Conservation (phyloP, 2,329 filamentous ascomycete genomes). For the Lecanicillium sp. region DNA sequence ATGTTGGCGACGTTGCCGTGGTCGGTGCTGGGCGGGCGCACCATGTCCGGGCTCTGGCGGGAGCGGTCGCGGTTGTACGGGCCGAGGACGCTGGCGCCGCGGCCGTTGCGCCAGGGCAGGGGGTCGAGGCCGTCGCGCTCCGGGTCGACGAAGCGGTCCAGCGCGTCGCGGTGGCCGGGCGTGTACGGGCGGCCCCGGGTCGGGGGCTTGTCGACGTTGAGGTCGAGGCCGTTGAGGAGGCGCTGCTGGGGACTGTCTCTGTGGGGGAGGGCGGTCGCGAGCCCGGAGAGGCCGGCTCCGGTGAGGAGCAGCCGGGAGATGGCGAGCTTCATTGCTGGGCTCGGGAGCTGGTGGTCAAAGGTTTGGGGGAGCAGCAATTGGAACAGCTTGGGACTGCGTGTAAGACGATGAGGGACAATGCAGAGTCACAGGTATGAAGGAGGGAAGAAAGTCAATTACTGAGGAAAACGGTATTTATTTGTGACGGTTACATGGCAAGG, state of each 20-base stretch:
- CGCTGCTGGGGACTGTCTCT: constrained; percentile 51
- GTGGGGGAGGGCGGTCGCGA: constrained; percentile 23
- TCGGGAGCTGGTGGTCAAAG: background rate
- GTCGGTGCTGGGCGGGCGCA: constrained; percentile 68
- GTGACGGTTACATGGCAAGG: too few relatives aligned
- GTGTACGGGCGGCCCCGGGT: constrained; percentile 47
- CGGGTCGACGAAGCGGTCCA: constrained; percentile 57
- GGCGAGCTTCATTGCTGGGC: constrained; percentile 23
- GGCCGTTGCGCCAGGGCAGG: constrained; percentile 56
- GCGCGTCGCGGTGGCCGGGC: constrained; percentile 53
- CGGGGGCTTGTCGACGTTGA: constrained; percentile 39
- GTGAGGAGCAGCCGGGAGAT: constrained; percentile 22
- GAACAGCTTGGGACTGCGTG: background rate
- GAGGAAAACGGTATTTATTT: too few relatives aligned
- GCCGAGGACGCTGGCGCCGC: constrained; percentile 61
- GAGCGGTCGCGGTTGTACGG: constrained; percentile 64
- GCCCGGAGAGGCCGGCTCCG: constrained; percentile 18
- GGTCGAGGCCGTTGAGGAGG: constrained; percentile 42
- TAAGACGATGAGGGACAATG: too few relatives aligned
- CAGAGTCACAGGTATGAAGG: too few relatives aligned
- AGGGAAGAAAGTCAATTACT: too few relatives aligned
- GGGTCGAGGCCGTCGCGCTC: constrained; percentile 56
- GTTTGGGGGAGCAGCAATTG: background rate
- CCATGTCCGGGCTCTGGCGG: constrained; percentile 63
- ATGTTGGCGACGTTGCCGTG: constrained; percentile 65